Evolutionary conservation across 164 flowering plant species (phyloP), one percentile per base, ranked within the genome.

Genomic region (Chloranthus sessilifolius): DNA sequence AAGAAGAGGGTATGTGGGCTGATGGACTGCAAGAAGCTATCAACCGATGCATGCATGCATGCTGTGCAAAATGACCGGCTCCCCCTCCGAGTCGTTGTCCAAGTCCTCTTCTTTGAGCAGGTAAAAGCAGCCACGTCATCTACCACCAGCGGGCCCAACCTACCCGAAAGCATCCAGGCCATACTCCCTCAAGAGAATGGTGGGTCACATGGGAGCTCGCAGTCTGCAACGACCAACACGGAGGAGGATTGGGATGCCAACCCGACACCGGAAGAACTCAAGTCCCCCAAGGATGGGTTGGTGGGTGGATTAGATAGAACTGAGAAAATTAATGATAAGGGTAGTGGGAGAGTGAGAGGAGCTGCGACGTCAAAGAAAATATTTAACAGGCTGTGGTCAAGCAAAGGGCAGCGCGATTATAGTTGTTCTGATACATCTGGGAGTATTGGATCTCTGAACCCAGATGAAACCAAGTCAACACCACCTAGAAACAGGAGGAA

Each of bases 31-130:
- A 78, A 75, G 71, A 89, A 87, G 62, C 79, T 94, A 39, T 89
- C 99, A 1, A 84, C 69, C 7, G 99, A 94, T 37, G 99, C 96
- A 1, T 79, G 96, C 64, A 73, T 69, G 80, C 99, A 87, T 25
- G 99, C 97, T 0, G 96, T 84, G 17, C 99, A 94, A 62, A 94
- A 94, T 44, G 99, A 94, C 63, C 60, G 99, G 34, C 85, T 94
- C 9, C 99, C 96, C 1, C 30, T 89, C 31, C 80, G 97, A 22
- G 79, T 85, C 0, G 85, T 90, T 0, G 95, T 94, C 15, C 99
- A 94, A 58, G 90, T 94, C 7, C 95, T 94, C 66, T 94, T 82
- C 63, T 87, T 89, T 39, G 99, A 94, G 81, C 97, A 94, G 68
- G 84, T 74, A 12, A 72, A 94, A 23, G 74, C 81, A 26, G 66